Base-by-base conservation (phyloP, 306 rosid species). In the Abrus pulchellus region DNA sequence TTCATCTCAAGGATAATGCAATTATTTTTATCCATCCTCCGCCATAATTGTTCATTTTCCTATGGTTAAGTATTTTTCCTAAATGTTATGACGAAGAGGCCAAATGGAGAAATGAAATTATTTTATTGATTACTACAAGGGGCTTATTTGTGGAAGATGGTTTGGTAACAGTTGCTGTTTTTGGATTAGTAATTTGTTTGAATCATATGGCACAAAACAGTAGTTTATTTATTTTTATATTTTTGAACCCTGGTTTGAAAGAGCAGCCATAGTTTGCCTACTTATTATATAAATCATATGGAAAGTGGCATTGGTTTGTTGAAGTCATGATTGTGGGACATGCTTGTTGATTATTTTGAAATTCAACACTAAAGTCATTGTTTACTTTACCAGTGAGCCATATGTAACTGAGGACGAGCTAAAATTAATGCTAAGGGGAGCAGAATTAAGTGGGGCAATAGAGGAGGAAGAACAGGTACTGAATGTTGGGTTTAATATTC, bases 381-480 rank as follows among this genome's bases (percentile, higher is more conserved):
- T 82, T 65, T 74, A 38, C 69, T 82, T 67, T 87, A 63, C 68
- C 83, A 96, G 99, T 67, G 98, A 96, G 78, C 99, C 99, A 29
- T 96, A 90, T 89, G 99, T 96, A 75, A 96, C 99, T 61, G 99
- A 96, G 79, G 99, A 96, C 48, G 99, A 96, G 82, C 89, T 96
- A 79, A 96, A 96, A 84, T 83, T 93, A 91, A 96, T 96, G 97
- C 81, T 96, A 86, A 90, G 99, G 83, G 99, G 99, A 80, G 99
- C 99, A 64, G 99, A 96, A 67, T 81, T 96, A 88, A 96, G 99
- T 65, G 99, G 99, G 73, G 99, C 98, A 59, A 96, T 96, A 66
- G 99, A 96, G 87, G 99, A 96, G 90, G 99, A 96, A 87, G 99
- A 96, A 81, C 99, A 96, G 97, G 99, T 96, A 89, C 59, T 86